Evolutionary conservation across 495 filamentous ascomycete genomes (phyloP).

Genomic region (Penicillium antarcticum): DNA sequence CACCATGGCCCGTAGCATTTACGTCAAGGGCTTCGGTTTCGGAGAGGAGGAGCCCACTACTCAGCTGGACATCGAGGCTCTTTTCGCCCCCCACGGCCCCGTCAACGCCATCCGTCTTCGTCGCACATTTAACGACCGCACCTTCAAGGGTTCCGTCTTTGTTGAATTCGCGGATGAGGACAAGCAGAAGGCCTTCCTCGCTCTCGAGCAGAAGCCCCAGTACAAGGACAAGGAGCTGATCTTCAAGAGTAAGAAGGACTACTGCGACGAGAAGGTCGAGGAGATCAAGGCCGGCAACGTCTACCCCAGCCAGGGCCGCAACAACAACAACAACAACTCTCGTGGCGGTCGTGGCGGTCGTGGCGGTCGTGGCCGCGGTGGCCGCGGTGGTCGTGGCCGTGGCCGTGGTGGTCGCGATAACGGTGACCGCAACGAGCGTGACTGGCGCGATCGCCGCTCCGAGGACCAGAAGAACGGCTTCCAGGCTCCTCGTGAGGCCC

Average conservation of each 20-base stretch:
- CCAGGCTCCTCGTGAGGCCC: conserved; percentile 30
- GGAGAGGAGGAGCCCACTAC: conserved; percentile 71
- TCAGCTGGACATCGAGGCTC: conserved; percentile 90
- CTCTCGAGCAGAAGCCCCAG: conserved; percentile 72
- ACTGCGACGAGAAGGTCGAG: conserved; percentile 71
- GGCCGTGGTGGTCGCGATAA: conserved; percentile 26
- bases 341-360: conserved; percentile 31
- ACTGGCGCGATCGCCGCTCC: conserved; percentile 67
- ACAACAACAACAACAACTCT: conserved; percentile 22
- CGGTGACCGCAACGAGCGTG: conserved; percentile 47
- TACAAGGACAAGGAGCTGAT: conserved; percentile 70
- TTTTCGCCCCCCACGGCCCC: conserved; percentile 77
- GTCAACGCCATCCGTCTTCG: conserved; percentile 85
- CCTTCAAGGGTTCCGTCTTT: conserved; percentile 93
- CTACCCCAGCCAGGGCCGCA: conserved; percentile 44
- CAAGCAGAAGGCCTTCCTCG: conserved; percentile 71
- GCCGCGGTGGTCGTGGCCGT: conserved; percentile 30
- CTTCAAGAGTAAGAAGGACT: conserved; percentile 85
- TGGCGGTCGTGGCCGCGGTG: conserved; percentile 26
- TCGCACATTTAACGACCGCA: conserved; percentile 54
- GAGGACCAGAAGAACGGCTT: conserved; percentile 65
- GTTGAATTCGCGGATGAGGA: conserved; percentile 83
- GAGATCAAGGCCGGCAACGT: conserved; percentile 74
- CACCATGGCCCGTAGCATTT: conserved; percentile 59
- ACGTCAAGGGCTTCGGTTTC: conserved; percentile 92